These are phyloP conservation scores for Trametes coccinea DNA, from an alignment of 768 basidiomycete genomes.

Conservation along the genomic window DNA sequence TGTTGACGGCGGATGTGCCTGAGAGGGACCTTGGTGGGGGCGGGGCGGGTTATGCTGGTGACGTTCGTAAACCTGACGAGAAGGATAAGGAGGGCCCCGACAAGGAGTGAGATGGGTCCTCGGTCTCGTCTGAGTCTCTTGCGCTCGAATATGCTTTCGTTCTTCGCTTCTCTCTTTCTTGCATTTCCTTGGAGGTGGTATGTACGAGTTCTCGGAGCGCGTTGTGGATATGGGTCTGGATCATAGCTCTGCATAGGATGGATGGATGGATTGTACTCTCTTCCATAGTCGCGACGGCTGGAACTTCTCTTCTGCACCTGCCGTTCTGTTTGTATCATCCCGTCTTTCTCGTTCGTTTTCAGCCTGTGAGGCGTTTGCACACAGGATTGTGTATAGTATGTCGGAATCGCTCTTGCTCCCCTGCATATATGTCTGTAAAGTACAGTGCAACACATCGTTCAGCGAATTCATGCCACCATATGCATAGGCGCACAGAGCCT, in stretches of 20 bases:
- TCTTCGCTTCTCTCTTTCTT: not conserved
- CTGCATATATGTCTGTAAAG: not conserved
- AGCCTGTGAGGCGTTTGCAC: not conserved
- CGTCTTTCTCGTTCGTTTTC: not conserved
- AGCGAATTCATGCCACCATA: no score
- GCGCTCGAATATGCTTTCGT: not conserved
- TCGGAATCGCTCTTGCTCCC: no score
- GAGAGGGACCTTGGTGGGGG: not conserved
- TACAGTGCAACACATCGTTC: not conserved
- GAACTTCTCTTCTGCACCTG: not conserved
- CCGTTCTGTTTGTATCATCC: conserved; percentile 1
- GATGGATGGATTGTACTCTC: not conserved
- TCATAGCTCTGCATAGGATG: not conserved
- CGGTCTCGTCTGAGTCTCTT: not conserved
- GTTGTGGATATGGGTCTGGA: not conserved
- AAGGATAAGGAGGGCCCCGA: conserved; percentile 38
- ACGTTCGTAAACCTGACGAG: conserved; percentile 37
- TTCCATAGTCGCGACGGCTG: not conserved
- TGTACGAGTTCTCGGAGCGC: not conserved
- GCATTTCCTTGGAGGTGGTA: not conserved
- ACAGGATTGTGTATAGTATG: not conserved
- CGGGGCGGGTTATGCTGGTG: not conserved
- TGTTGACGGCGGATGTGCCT: not conserved
- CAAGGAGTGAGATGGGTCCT: conserved; percentile 25
- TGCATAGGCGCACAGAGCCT: no score